Percentiles rank a stretch among this genome's conserved stretches.
Evolutionary conservation across 202 grass and related monocot species (phyloP).

Genomic region (Saccharum hybrid): DNA sequence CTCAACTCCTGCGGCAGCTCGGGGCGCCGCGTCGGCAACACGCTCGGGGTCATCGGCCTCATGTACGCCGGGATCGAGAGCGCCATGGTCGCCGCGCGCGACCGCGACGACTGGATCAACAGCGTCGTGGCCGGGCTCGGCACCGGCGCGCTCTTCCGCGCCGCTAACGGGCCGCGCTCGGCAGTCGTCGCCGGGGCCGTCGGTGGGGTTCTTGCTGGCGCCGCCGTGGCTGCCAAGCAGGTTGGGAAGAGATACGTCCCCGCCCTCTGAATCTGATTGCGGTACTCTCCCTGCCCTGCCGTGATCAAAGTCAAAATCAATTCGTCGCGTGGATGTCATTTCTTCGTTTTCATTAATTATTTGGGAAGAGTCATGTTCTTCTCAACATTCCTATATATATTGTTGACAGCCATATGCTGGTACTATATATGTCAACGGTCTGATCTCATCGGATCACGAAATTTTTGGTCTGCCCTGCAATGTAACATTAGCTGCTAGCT

Average conservation of each 20-base stretch:
- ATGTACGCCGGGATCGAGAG: constrained; percentile 93
- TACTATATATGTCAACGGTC: constrained; percentile 33
- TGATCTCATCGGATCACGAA: constrained; percentile 31
- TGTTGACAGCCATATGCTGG: constrained; percentile 29
- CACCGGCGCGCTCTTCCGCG: constrained; percentile 72
- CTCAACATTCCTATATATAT: constrained; percentile 44
- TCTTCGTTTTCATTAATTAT: constrained; percentile 45
- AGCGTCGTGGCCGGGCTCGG: constrained; percentile 74
- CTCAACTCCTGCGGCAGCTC: constrained; percentile 80
- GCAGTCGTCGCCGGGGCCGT: constrained; percentile 80
- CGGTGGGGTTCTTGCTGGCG: constrained; percentile 70
- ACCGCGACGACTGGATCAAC: constrained; percentile 90
- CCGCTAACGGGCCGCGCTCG: constrained; percentile 72
- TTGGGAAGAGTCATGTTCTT: constrained; percentile 51
- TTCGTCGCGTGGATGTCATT: constrained; percentile 35
- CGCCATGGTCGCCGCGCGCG: constrained; percentile 71
- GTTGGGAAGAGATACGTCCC: constrained; percentile 82
- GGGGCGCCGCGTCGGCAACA: constrained; percentile 77
- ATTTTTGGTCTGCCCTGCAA: constrained; percentile 45
- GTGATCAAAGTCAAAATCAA: constrained; percentile 16
- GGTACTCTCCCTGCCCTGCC: not conserved
- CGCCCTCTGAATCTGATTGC: constrained; percentile 42
- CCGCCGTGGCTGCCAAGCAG: constrained; percentile 65
- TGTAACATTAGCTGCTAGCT: constrained; percentile 51
- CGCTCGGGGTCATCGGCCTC: constrained; percentile 73